Base-by-base conservation (phyloP, 2,329 filamentous ascomycete species). In the Alternaria brassicicola region DNA sequence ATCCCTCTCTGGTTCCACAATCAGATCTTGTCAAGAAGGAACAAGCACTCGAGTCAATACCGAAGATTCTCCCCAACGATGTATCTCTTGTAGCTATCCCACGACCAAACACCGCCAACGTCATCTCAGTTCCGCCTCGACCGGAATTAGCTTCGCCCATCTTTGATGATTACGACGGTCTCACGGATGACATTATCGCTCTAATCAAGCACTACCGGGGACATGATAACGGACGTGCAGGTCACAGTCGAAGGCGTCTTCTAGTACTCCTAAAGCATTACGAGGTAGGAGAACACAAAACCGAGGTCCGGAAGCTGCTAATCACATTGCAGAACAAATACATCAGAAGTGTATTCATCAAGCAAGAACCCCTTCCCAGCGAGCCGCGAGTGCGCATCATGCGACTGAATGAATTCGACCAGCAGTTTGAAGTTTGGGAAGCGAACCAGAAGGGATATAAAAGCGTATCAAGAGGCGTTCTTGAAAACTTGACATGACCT, bases 401-500 rank as follows among this genome's bases (percentile, higher is more conserved):
- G 41, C 9, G 2, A 6, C 41, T 7, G 26, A 28, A 6, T 0
- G 9, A 2, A 6, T 12, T 28, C 30, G n/a, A 2, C 15, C 13
- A 30, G 3, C n/a, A 4, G 17, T 5, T 9, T 9, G 23, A 12
- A 17, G 15, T 17, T 4, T 30, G 43, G 31, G 3, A 17, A 26
- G 21, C 36, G 21, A 36, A 21, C 8, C 2, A 28, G 7, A 12
- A 19, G 7, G 13, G 13, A 12, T 15, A 7, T 3, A 33, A 12
- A 47, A 38, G 17, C 17, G 17, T 19, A 2, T 17, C n/a, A 19
- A 2, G 13, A 13, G 7, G 9, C 6, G 13, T 28, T 10, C 13
- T 7, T 2, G 1, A 12, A 21, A 5, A 31, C n/a, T 31, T 3
- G 0, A 3, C 0, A 21, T 21, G 6, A 31, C 1, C 12, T 1